Percentiles rank a stretch among this genome's conserved stretches.
Evolutionary conservation across 345 rosid species (phyloP).

Genomic region (Eucalyptus victrix): DNA sequence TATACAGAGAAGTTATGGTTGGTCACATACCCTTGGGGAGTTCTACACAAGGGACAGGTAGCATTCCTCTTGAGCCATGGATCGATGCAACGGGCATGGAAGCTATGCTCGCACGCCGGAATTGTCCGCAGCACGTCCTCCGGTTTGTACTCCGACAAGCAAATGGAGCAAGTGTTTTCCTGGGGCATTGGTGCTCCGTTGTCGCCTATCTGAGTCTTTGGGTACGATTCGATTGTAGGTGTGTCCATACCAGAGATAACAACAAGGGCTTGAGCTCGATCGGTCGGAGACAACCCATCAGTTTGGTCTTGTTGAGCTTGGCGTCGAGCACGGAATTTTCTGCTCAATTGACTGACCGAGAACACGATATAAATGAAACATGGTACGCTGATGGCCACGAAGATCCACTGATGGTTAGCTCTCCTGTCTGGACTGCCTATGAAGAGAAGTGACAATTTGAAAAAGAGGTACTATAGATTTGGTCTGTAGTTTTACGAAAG

Average conservation of each 20-base stretch:
- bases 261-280: background rate
- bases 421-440: background rate
- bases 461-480: background rate
- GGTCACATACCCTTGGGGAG: conserved; percentile 8
- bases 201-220: conserved; percentile 24
- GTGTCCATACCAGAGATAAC: background rate
- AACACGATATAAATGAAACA: background rate
- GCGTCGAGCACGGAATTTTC: background rate
- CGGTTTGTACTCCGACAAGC: conserved; percentile 39
- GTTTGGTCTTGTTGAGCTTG: background rate
- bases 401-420: background rate
- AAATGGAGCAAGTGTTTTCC: conserved; percentile 44
- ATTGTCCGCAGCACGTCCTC: conserved; percentile 41
- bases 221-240: conserved; percentile 2
- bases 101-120: conserved; percentile 50
- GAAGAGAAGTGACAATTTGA: background rate
- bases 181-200: conserved; percentile 21
- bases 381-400: background rate
- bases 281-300: background rate
- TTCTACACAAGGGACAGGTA: conserved; percentile 52
- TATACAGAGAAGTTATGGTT: background rate
- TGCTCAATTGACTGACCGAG: background rate
- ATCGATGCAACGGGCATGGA: conserved; percentile 52
- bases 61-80: conserved; percentile 50
- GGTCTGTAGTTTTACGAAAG: accelerated